A percentile compares a stretch with the other conserved stretches of the same genome.
Evolutionary conservation across 306 rosid species (phyloP).

Genomic region (Canavalia ensiformis): DNA sequence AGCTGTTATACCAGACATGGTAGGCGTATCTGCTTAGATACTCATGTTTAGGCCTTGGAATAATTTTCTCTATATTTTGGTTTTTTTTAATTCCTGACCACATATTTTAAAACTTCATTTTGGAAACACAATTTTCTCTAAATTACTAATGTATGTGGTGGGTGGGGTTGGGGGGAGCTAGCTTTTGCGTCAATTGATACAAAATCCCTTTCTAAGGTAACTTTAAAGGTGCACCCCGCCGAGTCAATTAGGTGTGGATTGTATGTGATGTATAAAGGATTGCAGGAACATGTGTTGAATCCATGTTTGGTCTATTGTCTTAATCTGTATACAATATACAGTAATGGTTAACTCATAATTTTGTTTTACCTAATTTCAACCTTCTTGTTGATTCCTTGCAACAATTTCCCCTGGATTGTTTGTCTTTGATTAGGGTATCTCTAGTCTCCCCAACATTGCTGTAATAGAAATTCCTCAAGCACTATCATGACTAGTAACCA

Average conservation of each 20-base stretch:
- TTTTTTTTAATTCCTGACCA: background rate
- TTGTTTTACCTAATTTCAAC: background rate
- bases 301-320: slow-evolving; percentile 29
- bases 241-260: slow-evolving; percentile 5
- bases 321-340: background rate
- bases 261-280: slow-evolving; percentile 17
- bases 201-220: background rate
- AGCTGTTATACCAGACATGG: slow-evolving; percentile 17
- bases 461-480: slow-evolving; percentile 1
- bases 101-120: slow-evolving; percentile 16
- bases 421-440: background rate
- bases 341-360: background rate
- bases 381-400: background rate
- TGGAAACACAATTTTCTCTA: background rate
- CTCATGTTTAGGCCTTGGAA: slow-evolving; percentile 14
- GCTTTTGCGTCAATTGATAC: background rate
- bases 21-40: slow-evolving; percentile 15
- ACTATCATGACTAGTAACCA: background rate
- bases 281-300: background rate
- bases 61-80: background rate
- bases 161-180: background rate
- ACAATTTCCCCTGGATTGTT: background rate
- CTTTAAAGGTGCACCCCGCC: background rate
- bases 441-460: background rate
- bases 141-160: too few species aligned